Conservation (phyloP, 2,329 filamentous ascomycete species). For the Nemania serpens region DNA sequence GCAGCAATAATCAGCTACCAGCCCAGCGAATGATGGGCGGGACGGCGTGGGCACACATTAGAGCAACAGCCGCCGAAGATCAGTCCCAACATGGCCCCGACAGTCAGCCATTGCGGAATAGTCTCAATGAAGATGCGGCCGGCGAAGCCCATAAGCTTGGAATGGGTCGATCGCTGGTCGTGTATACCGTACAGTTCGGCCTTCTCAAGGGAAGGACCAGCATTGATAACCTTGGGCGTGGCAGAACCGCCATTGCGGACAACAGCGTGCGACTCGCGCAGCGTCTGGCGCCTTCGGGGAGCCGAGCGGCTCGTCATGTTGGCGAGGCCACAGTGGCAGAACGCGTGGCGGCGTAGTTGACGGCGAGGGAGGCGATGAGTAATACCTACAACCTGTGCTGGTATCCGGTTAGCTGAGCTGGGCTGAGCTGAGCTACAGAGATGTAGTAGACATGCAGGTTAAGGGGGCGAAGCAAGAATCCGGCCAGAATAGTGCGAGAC, state of each 20-base stretch:
- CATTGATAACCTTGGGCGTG: constrained; percentile 58
- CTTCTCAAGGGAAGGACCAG: constrained; percentile 58
- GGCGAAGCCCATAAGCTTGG: constrained; percentile 55
- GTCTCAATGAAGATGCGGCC: constrained; percentile 61
- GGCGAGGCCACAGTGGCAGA: constrained; percentile 33
- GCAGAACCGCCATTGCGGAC: constrained; percentile 45
- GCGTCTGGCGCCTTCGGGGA: constrained; percentile 50
- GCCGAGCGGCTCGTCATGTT: constrained; percentile 50
- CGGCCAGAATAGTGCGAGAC: not conserved
- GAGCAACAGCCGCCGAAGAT: constrained; percentile 97
- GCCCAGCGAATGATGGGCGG: not conserved
- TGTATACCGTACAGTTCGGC: constrained; percentile 60
- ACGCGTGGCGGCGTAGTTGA: constrained; percentile 24
- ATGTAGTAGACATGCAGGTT: not conserved
- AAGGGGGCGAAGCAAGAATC: not conserved
- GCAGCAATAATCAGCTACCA: constrained; percentile 34
- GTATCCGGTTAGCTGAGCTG: constrained; percentile 5
- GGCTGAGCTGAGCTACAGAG: not conserved
- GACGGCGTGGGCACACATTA: constrained; percentile 62
- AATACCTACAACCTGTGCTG: constrained; percentile 11
- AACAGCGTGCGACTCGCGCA: constrained; percentile 51
- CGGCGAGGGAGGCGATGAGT: not conserved
- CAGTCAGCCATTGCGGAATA: constrained; percentile 66
- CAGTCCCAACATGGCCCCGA: constrained; percentile 73
- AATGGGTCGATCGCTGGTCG: constrained; percentile 55